Evolutionary conservation across 495 filamentous ascomycete genomes (phyloP), one percentile per base, ranked within the genome.

Genomic region (Xylaria intraflava): DNA sequence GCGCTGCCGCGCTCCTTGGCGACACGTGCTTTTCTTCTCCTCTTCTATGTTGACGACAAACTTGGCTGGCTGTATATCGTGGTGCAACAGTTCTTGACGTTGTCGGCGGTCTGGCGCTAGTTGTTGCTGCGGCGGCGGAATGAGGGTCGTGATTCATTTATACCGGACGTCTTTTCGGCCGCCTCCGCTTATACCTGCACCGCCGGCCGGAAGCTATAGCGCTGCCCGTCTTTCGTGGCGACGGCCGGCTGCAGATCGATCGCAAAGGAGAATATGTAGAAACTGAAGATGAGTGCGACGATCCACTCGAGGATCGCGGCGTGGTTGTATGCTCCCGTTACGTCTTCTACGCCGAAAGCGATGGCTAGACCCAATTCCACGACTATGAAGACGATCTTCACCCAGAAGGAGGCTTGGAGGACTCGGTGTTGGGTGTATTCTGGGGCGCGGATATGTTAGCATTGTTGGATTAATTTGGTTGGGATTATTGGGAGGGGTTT

Each of bases 221-320:
- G 58, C 36, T 57, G 42, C 12, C 48, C 55, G 51, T 58, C 46
- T 9, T 58, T 58, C 11, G 64, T 64, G 17, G 53, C 40, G 2
- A 87, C 76, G 17, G 90, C 89, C 0, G 93, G 93, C 46, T 89
- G 72, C 33, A 98, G 76, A 65, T 98, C 93, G 62, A 97, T 72
- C 49, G 87, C 81, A 72, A 95, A 97, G 35, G 87, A 90, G 43
- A 95, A 78, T 38, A 95, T 74, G 67, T 94, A 96, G 61, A 89
- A 86, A 9, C 85, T 90, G 72, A 95, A 98, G 56, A 96, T 75
- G 59, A 97, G 84, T 20, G 90, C 84, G 55, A 98, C 85, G 47
- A 84, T 56, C 91, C 91, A 96, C 64, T 77, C 75, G 27, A 88
- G 64, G 14, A 85, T 72, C 0, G 84, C 84, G 14, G 75, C 82